Base-by-base conservation (phyloP, 164 flowering plant species). In the Nelumbo lutea region DNA sequence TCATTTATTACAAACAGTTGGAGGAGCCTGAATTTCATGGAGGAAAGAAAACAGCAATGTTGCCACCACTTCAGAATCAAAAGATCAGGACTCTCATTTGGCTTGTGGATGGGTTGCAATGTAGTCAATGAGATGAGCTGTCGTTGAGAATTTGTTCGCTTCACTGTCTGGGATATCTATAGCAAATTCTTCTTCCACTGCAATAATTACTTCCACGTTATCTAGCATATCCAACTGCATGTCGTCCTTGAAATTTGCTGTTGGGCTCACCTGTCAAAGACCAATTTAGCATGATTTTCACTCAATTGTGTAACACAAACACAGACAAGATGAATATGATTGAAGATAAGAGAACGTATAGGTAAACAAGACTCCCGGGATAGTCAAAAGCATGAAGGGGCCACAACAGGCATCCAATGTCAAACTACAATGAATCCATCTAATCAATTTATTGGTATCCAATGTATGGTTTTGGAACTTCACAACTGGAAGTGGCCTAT, bases 121-220 rank as follows among this genome's bases (percentile, higher is more conserved):
- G 67, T 73, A 82, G 69, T 79, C 78, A 47, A 84, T 77, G 62
- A 81, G 77, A 71, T 82, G 81, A 66, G 77, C 72, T 61, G 81
- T 74, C 46, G 76, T 77, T 61, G 77, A 72, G 67, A 80, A 72
- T 58, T 80, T 84, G 68, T 76, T 77, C 42, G 83, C 82, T 68
- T 82, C 83, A 51, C 46, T 79, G 42, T 79, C 83, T 4, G 78
- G 80, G 44, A 80, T 77, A 67, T 79, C 81, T 47, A 80, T 68
- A 5, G 74, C 80, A 69, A 84, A 82, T 71, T 80, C 81, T 82
- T 80, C 80, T 69, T 79, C 83, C 43, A 79, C 75, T 15, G 83
- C 80, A 73, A 75, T 74, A 65, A 77, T 77, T 64, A 80, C 74
- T 72, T 80, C 83, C 45, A 78, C 81, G 15, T 70, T 75, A 68